Conservation (phyloP, 129 eudicot species). For the Cynara cardunculus region DNA sequence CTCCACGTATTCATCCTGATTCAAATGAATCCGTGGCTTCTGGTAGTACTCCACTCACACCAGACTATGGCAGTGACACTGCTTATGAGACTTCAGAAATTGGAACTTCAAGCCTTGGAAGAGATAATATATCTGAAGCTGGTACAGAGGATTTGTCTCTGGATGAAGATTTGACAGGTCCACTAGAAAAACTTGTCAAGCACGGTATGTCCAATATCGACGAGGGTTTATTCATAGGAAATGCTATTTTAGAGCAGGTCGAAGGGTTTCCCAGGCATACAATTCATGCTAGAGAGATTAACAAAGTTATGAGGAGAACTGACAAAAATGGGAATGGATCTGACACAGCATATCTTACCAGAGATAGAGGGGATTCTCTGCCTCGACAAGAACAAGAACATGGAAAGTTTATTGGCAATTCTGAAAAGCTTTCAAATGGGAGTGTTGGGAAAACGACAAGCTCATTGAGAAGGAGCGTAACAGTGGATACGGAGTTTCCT, state of each 20-base stretch:
- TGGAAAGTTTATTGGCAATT: slow-evolving; percentile 39
- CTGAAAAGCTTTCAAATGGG: slow-evolving; percentile 57
- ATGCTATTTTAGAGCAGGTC: slow-evolving; percentile 83
- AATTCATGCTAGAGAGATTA: slow-evolving; percentile 36
- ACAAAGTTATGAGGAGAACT: slow-evolving; percentile 18
- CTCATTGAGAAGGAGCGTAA: slow-evolving; percentile 52
- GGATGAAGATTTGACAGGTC: slow-evolving; percentile 64
- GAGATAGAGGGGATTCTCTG: slow-evolving; percentile 28
- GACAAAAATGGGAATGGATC: slow-evolving; percentile 48
- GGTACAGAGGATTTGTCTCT: slow-evolving; percentile 68
- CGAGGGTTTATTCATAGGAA: slow-evolving; percentile 93
- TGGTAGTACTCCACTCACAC: slow-evolving; percentile 54
- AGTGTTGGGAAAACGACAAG: slow-evolving; percentile 61
- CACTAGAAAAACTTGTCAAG: slow-evolving; percentile 71
- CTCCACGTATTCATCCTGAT: slow-evolving; percentile 37
- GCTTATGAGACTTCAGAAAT: slow-evolving; percentile 91
- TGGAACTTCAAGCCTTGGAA: slow-evolving; percentile 73
- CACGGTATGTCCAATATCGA: slow-evolving; percentile 90
- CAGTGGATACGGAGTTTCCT: slow-evolving; percentile 49
- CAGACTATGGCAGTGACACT: slow-evolving; percentile 92
- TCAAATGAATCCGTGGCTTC: slow-evolving; percentile 45
- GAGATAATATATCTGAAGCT: slow-evolving; percentile 84
- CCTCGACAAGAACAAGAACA: slow-evolving; percentile 43
- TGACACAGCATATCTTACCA: slow-evolving; percentile 24
- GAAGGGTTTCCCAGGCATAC: slow-evolving; percentile 63